Conservation (phyloP, 2,329 filamentous ascomycete genomes). For the Trichoderma koningiopsis region DNA sequence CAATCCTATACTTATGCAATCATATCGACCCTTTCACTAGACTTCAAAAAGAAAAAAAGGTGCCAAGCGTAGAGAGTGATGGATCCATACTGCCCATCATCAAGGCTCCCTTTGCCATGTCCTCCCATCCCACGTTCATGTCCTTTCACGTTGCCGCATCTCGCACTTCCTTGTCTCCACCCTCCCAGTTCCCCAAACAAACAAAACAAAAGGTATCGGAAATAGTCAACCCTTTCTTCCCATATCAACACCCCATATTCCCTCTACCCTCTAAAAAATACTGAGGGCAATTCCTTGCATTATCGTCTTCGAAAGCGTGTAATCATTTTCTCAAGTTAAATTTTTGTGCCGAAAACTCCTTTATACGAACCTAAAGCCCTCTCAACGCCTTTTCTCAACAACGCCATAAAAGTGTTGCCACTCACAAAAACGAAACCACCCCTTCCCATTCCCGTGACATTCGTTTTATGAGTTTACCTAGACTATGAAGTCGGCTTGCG, state of each 20-base stretch:
- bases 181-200: background rate
- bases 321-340: conserved; percentile 5
- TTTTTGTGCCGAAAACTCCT: conserved; percentile 22
- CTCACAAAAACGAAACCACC: conserved; percentile 13
- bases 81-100: background rate
- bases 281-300: background rate
- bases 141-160: background rate
- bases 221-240: conserved; percentile 4
- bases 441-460: background rate
- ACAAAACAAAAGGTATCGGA: conserved; percentile 7
- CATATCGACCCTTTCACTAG: conserved; percentile 2
- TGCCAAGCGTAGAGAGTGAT: background rate
- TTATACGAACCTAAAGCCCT: conserved; percentile 18
- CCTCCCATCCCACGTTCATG: background rate
- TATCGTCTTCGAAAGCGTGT: conserved; percentile 15
- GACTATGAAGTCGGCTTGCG: conserved; percentile 28
- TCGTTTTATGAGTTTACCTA: conserved; percentile 4
- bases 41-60: background rate
- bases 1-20: background rate
- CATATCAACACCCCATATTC: conserved; percentile 14
- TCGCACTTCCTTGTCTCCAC: background rate
- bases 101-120: background rate
- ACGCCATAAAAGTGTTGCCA: conserved; percentile 14
- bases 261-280: background rate
- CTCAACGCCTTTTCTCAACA: conserved; percentile 21